These are phyloP conservation scores for Smittium mucronatum DNA, from an alignment of 371 early-diverging fungal species.

Conservation along the genomic window DNA sequence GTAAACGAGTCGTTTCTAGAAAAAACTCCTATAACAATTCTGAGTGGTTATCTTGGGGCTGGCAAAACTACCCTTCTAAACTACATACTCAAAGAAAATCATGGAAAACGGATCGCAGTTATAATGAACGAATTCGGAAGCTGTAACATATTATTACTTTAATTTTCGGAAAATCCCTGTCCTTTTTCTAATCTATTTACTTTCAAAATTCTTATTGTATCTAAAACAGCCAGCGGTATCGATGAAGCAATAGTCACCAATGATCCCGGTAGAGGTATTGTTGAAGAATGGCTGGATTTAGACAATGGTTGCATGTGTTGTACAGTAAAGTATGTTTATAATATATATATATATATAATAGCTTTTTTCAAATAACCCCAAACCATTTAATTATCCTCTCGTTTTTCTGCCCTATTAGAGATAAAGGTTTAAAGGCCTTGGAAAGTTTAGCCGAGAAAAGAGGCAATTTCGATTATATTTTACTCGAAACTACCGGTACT, in stretches of 20 bases:
- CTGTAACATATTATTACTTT: conserved; percentile 16
- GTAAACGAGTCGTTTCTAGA: too few relatives aligned
- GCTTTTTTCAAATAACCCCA: conserved; percentile 1
- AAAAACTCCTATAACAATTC: conserved; percentile 61
- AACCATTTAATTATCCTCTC: conserved; percentile 8
- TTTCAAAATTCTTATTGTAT: conserved; percentile 21
- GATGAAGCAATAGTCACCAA: conserved; percentile 77
- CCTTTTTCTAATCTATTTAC: too few relatives aligned
- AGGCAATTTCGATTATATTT: conserved; percentile 86
- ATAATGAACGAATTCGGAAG: conserved; percentile 83
- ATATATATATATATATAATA: conserved; percentile 23
- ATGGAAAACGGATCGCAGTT: conserved; percentile 88
- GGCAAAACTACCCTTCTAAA: conserved; percentile 90
- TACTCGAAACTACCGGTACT: conserved; percentile 80
- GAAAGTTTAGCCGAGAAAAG: conserved; percentile 81
- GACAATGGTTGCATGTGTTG: conserved; percentile 95
- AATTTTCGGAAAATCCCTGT: too few relatives aligned
- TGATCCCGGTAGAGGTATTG: conserved; percentile 59
- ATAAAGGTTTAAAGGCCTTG: conserved; percentile 86
- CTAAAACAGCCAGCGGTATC: conserved; percentile 52
- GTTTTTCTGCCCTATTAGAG: conserved; percentile 39
- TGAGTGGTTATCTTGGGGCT: conserved; percentile 77
- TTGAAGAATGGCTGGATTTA: conserved; percentile 94
- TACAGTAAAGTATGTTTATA: conserved; percentile 54
- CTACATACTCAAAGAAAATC: conserved; percentile 77